Evolutionary conservation across 2,329 filamentous ascomycete genomes (phyloP), one percentile per base, ranked within the genome.

Genomic region (Fusarium fracticaudum): DNA sequence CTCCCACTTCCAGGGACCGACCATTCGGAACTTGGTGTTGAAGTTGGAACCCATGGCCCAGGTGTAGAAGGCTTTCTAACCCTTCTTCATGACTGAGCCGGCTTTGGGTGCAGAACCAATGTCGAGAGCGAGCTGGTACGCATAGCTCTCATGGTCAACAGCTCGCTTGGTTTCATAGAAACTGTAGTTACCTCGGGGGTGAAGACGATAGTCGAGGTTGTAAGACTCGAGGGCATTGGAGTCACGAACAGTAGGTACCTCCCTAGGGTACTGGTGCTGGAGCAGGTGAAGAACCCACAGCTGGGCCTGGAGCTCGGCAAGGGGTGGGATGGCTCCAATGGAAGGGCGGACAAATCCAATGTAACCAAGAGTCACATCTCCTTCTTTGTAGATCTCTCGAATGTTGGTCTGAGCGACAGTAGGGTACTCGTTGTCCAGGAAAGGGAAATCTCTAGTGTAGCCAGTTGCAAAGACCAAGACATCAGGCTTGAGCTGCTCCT

Each of bases 11-110:
- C 85, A 87, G 1, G 85, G 85, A 0, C 85, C 85, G 1, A 84
- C 76, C 6, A 87, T 74, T 10, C 85, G 81, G 64, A 87, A 87
- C 68, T 87, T 88, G 38, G 84, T 78, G 62, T 86, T 87, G 74
- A 87, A 85, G 76, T 87, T 86, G 37, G 85, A 81, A 0, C 85
- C 83, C 77, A 87, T 83, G 4, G 86, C 85, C 86, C 86, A 87
- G 0, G 82, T 83, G 61, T 82, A 83, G 11, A 83, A 79, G 14
- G 85, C 61, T 66, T 82, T 84, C 77, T 76, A 84, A 8, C 83
- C 80, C 54, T 80, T 78, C 17, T 71, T 74, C 61, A 81, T 59
- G 9, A 87, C 77, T 37, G 84, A 77, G 1, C 69, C 65, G 20
- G 84, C 77, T 2, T 76, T 81, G 1, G 85, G 85, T 0, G 85